Evolutionary conservation across 176 grass and related monocot species (phyloP), one percentile per base, ranked within the genome.

Genomic region (Avena insularis): DNA sequence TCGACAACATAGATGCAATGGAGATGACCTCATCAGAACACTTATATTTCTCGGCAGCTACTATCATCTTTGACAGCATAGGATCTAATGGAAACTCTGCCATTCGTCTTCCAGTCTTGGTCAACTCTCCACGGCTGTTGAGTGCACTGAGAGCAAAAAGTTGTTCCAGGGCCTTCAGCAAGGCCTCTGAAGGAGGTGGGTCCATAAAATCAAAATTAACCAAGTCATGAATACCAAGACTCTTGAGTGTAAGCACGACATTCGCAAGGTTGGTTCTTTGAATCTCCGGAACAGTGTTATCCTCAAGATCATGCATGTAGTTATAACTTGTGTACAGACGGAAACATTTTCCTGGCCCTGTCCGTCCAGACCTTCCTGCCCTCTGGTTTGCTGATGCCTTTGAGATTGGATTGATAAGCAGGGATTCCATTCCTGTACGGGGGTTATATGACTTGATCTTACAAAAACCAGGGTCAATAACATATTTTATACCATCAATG

Each of bases 141-240:
- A 96, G 88, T 82, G 96, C 96, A 82, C 91, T 94, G 46, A 98
- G 90, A 77, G 96, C 96, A 94, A 95, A 98, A 77, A 98, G 90
- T 86, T 96, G 93, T 85, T 98, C 96, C 70, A 98, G 85, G 50
- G 96, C 93, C 82, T 92, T 90, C 40, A 98, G 83, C 46, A 98
- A 82, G 79, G 96, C 96, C 83, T 96, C 93, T 84, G 93, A 94
- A 23, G 96, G 93, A 21, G 93, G 96, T 29, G 93, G 96, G 16
- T 98, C 93, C 96, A 98, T 98, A 72, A 98, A 98, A 65, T 98
- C 96, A 85, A 98, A 98, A 87, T 98, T 98, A 77, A 98, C 92
- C 87, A 98, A 90, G 65, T 98, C 96, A 78, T 98, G 89, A 88
- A 98, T 96, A 50, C 93, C 93, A 35, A 98, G 87, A 87, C 92